Evolutionary conservation across 2,329 filamentous ascomycete genomes (phyloP).

Genomic region (Rachicladosporium sp.): DNA sequence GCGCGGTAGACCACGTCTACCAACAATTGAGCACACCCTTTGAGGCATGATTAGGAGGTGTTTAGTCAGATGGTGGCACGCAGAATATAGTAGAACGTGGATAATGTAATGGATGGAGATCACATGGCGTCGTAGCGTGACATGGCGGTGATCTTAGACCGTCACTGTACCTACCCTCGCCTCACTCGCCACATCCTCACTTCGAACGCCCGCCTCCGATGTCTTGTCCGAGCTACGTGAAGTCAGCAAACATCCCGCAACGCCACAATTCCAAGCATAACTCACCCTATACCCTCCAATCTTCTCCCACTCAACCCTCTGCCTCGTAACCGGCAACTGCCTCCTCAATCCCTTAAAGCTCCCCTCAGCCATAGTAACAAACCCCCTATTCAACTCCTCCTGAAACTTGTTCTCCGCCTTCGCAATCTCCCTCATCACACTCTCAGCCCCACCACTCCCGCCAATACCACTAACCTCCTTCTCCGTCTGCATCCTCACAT

Average conservation of each 20-base stretch:
- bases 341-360: conserved; percentile 87
- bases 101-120: too few relatives aligned
- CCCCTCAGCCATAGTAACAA: conserved; percentile 78
- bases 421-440: conserved; percentile 67
- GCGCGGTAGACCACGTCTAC: too few relatives aligned
- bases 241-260: not conserved
- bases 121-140: too few relatives aligned
- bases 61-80: too few relatives aligned
- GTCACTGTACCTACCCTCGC: not conserved
- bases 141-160: too few relatives aligned
- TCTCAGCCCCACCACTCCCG: conserved; percentile 49
- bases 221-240: conserved; percentile 33
- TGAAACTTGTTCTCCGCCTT: conserved; percentile 82
- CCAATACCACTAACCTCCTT: conserved; percentile 54
- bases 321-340: conserved; percentile 88
- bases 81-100: too few relatives aligned
- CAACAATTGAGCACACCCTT: too few relatives aligned
- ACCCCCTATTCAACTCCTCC: conserved; percentile 86
- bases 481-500: conserved; percentile 82
- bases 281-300: conserved; percentile 79
- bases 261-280: conserved; percentile 8
- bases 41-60: too few relatives aligned
- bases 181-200: conserved; percentile 11
- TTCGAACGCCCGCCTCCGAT: conserved; percentile 37
- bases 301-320: conserved; percentile 99